Evolutionary conservation across 164 flowering plant species (phyloP).

Genomic region (Aristolochia californica): DNA sequence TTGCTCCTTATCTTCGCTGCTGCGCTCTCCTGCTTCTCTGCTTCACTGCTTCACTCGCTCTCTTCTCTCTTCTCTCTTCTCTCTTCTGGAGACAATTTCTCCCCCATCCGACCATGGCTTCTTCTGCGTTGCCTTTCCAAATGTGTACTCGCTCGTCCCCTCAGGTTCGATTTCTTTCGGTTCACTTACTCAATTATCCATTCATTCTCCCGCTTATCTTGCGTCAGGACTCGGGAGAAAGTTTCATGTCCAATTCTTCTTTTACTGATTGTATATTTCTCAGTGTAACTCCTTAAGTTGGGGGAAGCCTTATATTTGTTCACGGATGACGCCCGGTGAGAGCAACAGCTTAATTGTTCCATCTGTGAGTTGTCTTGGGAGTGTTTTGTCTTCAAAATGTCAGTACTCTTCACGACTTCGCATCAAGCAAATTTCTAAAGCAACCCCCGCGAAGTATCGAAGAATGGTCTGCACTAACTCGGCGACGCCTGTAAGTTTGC

Average conservation of each 20-base stretch:
- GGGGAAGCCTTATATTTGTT: too few species aligned
- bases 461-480: constrained; percentile 32
- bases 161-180: too few species aligned
- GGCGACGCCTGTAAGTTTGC: constrained; percentile 26
- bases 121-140: constrained; percentile 1
- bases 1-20: background rate
- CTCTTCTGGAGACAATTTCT: background rate
- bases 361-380: constrained; percentile 5
- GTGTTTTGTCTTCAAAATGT: constrained; percentile 14
- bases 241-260: too few species aligned
- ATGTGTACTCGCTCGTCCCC: background rate
- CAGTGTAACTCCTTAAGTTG: too few species aligned
- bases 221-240: too few species aligned
- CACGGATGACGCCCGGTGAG: too few species aligned
- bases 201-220: too few species aligned
- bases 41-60: too few species aligned
- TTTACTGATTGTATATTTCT: too few species aligned
- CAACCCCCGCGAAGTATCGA: constrained; percentile 8
- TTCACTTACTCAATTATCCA: too few species aligned
- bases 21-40: background rate
- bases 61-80: background rate
- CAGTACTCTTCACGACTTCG: background rate
- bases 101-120: background rate
- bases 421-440: background rate
- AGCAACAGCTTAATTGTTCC: background rate